These are phyloP conservation scores for Pouteria glomerata DNA, from an alignment of 148 eudicot genomes.

Conservation along the genomic window DNA sequence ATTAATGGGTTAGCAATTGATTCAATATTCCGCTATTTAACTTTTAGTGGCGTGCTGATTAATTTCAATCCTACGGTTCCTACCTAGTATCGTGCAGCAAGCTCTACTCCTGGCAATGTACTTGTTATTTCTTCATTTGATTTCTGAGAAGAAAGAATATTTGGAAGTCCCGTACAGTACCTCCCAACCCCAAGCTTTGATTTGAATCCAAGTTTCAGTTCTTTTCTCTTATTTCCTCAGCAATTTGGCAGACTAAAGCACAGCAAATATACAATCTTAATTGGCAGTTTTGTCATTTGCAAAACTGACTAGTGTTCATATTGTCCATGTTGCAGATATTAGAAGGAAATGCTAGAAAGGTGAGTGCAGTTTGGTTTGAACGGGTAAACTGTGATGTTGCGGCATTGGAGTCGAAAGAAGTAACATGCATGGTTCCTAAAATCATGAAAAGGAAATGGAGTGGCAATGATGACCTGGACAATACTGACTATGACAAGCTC, in stretches of 20 bases:
- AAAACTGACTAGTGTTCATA: not conserved
- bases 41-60: too few species aligned
- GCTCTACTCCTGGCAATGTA: too few species aligned
- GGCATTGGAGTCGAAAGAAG: conserved; percentile 42
- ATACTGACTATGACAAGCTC: not conserved
- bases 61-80: too few species aligned
- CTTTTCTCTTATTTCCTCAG: not conserved
- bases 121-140: too few species aligned
- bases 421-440: conserved; percentile 49
- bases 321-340: conserved; percentile 48
- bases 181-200: too few species aligned
- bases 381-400: not conserved
- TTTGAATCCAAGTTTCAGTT: too few species aligned
- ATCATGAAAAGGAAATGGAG: conserved; percentile 52
- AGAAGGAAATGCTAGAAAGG: conserved; percentile 56
- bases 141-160: too few species aligned
- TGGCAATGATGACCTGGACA: conserved; percentile 28
- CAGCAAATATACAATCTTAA: not conserved
- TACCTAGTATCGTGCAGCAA: too few species aligned
- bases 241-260: not conserved
- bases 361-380: conserved; percentile 13
- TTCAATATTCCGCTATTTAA: too few species aligned
- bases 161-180: too few species aligned
- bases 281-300: not conserved
- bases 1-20: too few species aligned